Conservation (phyloP, 371 early-diverging fungal species). For the Lichtheimia ramosa region DNA sequence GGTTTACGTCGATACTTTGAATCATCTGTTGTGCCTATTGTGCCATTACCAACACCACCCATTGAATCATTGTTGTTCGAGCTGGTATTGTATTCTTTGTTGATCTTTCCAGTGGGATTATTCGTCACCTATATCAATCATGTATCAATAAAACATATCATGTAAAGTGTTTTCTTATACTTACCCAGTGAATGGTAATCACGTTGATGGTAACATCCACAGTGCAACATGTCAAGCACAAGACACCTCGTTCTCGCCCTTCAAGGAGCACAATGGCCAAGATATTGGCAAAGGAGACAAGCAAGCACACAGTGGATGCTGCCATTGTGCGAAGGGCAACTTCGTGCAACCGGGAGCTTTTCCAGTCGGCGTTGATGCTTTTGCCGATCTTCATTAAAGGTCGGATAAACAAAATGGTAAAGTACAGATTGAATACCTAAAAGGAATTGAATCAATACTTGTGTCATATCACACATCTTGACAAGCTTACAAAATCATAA, state of each 20-base stretch:
- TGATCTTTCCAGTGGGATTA: slow-evolving; percentile 11
- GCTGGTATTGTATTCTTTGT: slow-evolving; percentile 4
- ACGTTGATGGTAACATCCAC: slow-evolving; percentile 59
- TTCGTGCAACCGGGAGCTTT: slow-evolving; percentile 38
- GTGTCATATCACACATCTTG: background rate
- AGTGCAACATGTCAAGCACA: slow-evolving; percentile 55
- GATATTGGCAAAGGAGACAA: slow-evolving; percentile 54
- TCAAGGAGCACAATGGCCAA: slow-evolving; percentile 35
- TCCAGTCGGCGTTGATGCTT: slow-evolving; percentile 29
- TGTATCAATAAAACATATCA: background rate
- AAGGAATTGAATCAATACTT: background rate
- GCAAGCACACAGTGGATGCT: slow-evolving; percentile 46
- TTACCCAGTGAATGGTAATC: slow-evolving; percentile 55
- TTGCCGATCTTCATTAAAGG: slow-evolving; percentile 35
- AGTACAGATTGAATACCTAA: slow-evolving; percentile 44
- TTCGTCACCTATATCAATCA: slow-evolving; percentile 4
- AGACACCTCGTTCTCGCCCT: slow-evolving; percentile 49
- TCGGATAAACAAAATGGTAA: slow-evolving; percentile 48
- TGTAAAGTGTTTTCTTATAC: background rate
- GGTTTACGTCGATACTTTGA: slow-evolving; percentile 4
- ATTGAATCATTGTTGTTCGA: slow-evolving; percentile 2
- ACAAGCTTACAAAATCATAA: slow-evolving; percentile 44
- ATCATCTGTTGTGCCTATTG: background rate
- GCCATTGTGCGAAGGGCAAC: slow-evolving; percentile 50
- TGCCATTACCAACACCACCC: background rate